A percentile compares a stretch with the other conserved stretches of the same genome.
These are phyloP conservation scores for Aspergillus neotritici DNA, from an alignment of 2,329 filamentous ascomycete genomes.

Conservation along the genomic window DNA sequence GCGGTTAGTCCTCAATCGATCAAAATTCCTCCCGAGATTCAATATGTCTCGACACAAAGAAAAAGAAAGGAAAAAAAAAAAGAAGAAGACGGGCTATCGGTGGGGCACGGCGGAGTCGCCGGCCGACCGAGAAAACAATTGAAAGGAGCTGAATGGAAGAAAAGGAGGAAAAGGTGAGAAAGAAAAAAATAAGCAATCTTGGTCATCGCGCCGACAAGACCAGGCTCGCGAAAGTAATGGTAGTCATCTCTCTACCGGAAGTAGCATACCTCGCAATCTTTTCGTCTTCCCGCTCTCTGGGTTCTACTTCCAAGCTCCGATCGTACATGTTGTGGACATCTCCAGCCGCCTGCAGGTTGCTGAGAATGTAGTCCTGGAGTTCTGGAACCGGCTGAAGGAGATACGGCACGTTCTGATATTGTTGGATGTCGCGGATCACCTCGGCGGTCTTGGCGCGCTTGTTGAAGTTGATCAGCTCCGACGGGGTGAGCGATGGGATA, in stretches of 20 bases:
- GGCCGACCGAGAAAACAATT: conserved; percentile 4
- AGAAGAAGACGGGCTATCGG: conserved; percentile 19
- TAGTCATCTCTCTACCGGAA: conserved; percentile 29
- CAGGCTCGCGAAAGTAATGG: conserved; percentile 30
- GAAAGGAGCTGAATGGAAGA: not conserved
- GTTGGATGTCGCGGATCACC: conserved; percentile 96
- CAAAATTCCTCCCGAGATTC: conserved; percentile 9
- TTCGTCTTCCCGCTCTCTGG: conserved; percentile 93
- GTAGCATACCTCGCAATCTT: conserved; percentile 90
- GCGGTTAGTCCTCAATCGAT: conserved; percentile 30
- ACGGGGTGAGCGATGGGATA: conserved; percentile 93
- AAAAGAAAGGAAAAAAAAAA: conserved; percentile 16
- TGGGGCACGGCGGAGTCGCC: conserved; percentile 6
- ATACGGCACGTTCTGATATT: conserved; percentile 98
- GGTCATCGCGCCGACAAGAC: conserved; percentile 30
- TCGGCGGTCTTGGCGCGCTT: conserved; percentile 97
- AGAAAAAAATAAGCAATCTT: conserved; percentile 10
- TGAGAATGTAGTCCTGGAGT: conserved; percentile 92
- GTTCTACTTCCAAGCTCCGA: conserved; percentile 87
- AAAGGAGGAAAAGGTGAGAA: conserved; percentile 7
- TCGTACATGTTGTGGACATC: conserved; percentile 99
- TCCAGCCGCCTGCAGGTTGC: conserved; percentile 89
- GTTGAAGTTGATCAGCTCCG: conserved; percentile 95
- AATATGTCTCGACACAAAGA: conserved; percentile 12
- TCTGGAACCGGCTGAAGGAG: conserved; percentile 82